Conservation (phyloP, 208 protist genomes). For the Angomonas ambiguus region DNA sequence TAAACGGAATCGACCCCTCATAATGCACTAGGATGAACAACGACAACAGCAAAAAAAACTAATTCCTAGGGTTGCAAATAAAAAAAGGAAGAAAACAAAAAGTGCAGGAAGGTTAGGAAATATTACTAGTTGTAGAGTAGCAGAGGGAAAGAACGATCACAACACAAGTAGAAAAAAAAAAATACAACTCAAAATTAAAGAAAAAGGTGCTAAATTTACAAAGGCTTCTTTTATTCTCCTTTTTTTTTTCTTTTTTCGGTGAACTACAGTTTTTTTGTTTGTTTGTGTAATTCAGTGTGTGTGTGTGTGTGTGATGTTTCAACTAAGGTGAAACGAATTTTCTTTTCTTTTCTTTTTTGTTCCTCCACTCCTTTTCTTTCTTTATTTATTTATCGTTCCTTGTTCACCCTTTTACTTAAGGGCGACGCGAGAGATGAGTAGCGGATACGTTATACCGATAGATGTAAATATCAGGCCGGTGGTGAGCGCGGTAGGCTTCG, state of each 20-base stretch:
- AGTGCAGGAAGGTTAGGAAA: not conserved
- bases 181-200: no score
- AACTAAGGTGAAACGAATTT: not conserved
- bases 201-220: no score
- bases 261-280: no score
- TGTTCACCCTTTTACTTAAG: slow-evolving; percentile 22
- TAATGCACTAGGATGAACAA: not conserved
- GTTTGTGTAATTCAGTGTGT: no score
- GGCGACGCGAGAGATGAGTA: slow-evolving; percentile 79
- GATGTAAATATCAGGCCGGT: slow-evolving; percentile 84
- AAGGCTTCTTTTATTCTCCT: not conserved
- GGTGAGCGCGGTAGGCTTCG: slow-evolving; percentile 78
- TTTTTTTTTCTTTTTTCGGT: not conserved
- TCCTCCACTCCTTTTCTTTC: not conserved
- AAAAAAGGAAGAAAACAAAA: not conserved
- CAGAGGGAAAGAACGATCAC: slow-evolving; percentile 13
- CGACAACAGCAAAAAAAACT: not conserved
- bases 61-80: not conserved
- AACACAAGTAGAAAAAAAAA: slow-evolving; percentile 1
- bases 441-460: slow-evolving; percentile 87
- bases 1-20: not conserved
- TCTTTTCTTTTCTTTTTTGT: not conserved
- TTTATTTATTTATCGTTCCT: not conserved
- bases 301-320: no score
- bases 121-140: not conserved